Percentiles rank a stretch among this genome's conserved stretches.
These are phyloP conservation scores for Naumovozyma castellii DNA, from an alignment of 805 yeast species.

Conservation along the genomic window DNA sequence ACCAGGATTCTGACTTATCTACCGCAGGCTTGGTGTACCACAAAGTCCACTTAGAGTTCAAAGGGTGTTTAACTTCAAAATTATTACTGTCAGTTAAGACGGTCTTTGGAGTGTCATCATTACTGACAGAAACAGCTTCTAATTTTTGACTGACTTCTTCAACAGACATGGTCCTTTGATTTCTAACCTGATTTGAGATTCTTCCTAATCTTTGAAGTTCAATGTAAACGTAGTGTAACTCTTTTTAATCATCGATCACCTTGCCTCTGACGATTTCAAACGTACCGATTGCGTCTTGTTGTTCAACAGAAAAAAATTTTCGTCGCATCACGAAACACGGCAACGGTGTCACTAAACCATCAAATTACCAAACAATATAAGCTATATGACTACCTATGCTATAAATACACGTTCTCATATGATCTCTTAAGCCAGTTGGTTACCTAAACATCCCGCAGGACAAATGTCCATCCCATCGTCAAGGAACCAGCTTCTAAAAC, in stretches of 20 bases:
- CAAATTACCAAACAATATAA: no score
- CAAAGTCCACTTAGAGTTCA: conserved; percentile 84
- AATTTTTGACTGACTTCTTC: conserved; percentile 29
- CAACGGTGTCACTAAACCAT: neutral
- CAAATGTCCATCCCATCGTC: conserved; percentile 58
- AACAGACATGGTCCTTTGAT: conserved; percentile 22
- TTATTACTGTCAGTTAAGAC: conserved; percentile 23
- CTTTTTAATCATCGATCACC: neutral
- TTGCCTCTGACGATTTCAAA: conserved; percentile 1
- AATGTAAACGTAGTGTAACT: no score
- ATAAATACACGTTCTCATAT: no score
- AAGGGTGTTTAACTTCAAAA: conserved; percentile 56
- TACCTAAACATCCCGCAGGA: conserved; percentile 57
- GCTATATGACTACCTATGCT: no score
- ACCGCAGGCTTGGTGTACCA: conserved; percentile 96
- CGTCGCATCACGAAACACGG: neutral
- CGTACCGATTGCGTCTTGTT: neutral
- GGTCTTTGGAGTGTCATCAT: conserved; percentile 21
- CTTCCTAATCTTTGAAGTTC: neutral
- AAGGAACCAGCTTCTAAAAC: conserved; percentile 70
- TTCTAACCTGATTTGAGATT: neutral
- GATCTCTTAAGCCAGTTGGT: neutral
- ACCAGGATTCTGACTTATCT: conserved; percentile 75
- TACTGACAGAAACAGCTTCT: conserved; percentile 18
- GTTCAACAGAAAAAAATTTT: neutral